phyloP scores from a whole-genome alignment of 805 yeast genomes.

The Starmerella bombicola region DNA sequence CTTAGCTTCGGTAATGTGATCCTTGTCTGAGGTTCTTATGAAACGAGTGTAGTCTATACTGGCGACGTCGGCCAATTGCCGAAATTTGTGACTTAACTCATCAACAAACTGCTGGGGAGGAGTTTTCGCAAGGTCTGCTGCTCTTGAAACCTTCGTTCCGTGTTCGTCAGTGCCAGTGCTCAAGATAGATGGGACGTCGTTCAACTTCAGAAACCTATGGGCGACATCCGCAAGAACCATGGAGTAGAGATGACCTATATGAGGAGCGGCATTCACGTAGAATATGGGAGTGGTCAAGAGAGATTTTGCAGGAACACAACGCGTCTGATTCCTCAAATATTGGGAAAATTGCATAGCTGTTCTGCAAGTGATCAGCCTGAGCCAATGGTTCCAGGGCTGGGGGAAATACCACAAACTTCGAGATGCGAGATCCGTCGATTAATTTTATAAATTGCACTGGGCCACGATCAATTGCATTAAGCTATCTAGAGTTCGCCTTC shows the following conservation, averaged over 20 bases:
- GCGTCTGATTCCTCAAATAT: background rate
- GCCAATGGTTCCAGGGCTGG: background rate
- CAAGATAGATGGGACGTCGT: slow-evolving; percentile 38
- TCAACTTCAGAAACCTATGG: slow-evolving; percentile 54
- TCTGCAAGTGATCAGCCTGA: too few relatives aligned
- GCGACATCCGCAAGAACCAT: slow-evolving; percentile 73
- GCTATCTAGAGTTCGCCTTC: slow-evolving; percentile 18
- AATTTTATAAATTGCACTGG: too few relatives aligned
- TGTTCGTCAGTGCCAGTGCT: slow-evolving; percentile 97
- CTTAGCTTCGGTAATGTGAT: slow-evolving; percentile 55
- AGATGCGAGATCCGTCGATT: too few relatives aligned
- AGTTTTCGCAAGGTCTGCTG: slow-evolving; percentile 46
- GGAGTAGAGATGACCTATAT: slow-evolving; percentile 83
- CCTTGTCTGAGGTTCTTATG: slow-evolving; percentile 79
- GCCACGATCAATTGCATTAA: too few relatives aligned
- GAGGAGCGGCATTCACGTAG: slow-evolving; percentile 92
- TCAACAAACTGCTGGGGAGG: slow-evolving; percentile 65
- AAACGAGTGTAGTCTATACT: slow-evolving; percentile 58
- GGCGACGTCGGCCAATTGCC: slow-evolving; percentile 45
- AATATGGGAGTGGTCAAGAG: slow-evolving; percentile 77
- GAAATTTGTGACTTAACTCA: slow-evolving; percentile 49
- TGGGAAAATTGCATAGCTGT: too few relatives aligned
- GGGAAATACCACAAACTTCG: background rate
- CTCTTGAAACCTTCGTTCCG: slow-evolving; percentile 84
- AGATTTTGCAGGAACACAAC: slow-evolving; percentile 1